phyloP scores from a whole-genome alignment of 2,329 filamentous ascomycete species.

The Colletotrichum limetticola region DNA sequence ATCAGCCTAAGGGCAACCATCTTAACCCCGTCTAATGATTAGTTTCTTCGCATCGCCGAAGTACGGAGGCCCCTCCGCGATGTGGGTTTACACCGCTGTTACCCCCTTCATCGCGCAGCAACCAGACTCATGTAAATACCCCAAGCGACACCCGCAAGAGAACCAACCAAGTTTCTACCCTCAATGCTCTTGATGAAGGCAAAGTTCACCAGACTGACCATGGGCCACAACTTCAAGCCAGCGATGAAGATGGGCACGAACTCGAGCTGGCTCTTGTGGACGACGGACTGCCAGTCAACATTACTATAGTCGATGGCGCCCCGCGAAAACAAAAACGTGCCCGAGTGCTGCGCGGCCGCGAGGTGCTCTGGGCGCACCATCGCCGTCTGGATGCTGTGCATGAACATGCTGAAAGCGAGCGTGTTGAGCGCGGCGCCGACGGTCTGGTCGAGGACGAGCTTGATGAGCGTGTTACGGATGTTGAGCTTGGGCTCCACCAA shows the following conservation, averaged over 20 bases:
- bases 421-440: slow-evolving; percentile 74
- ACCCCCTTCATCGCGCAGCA: slow-evolving; percentile 45
- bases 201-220: slow-evolving; percentile 77
- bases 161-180: slow-evolving; percentile 76
- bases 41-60: neutral
- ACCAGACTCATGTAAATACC: slow-evolving; percentile 79
- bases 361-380: slow-evolving; percentile 50
- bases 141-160: slow-evolving; percentile 78
- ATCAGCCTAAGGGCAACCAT: neutral
- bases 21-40: neutral
- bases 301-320: slow-evolving; percentile 54
- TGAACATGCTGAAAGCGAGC: slow-evolving; percentile 69
- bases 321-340: slow-evolving; percentile 43
- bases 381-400: slow-evolving; percentile 65
- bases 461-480: slow-evolving; percentile 72
- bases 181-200: slow-evolving; percentile 76
- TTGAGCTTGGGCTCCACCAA: slow-evolving; percentile 64
- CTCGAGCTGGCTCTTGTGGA: slow-evolving; percentile 60
- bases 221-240: slow-evolving; percentile 76
- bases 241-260: slow-evolving; percentile 74
- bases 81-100: neutral
- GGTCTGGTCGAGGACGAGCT: slow-evolving; percentile 77
- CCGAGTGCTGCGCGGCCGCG: slow-evolving; percentile 47
- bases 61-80: neutral
- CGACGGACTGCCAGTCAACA: slow-evolving; percentile 58